Conservation (phyloP, 148 eudicot genomes). For the Talinum fruticosum region DNA sequence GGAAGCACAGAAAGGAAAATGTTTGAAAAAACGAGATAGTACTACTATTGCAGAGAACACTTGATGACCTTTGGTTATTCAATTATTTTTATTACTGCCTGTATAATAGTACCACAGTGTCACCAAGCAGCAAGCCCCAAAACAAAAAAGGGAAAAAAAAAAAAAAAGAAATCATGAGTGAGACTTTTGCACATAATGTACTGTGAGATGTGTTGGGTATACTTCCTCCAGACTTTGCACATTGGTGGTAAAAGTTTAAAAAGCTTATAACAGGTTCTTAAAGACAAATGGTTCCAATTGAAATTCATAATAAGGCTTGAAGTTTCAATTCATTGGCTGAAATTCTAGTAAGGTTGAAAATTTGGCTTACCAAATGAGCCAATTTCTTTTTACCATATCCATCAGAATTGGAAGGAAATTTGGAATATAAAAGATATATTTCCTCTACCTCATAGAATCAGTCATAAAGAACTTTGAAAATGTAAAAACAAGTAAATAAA, state of each 20-base stretch:
- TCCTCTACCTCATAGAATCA: neutral
- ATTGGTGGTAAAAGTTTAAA: too few relatives aligned
- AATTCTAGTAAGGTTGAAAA: neutral
- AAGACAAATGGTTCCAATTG: too few relatives aligned
- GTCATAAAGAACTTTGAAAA: neutral
- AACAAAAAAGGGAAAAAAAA: too few relatives aligned
- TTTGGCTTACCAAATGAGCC: neutral
- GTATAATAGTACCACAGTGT: neutral
- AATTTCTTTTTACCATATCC: neutral
- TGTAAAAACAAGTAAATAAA: too few relatives aligned
- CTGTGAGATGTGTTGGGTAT: too few relatives aligned
- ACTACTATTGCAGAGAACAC: neutral
- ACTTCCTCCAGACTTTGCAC: too few relatives aligned
- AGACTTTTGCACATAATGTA: too few relatives aligned
- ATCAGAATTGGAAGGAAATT: neutral
- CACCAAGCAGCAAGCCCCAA: too few relatives aligned
- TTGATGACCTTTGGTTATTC: neutral
- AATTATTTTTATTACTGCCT: neutral
- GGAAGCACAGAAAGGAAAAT: neutral
- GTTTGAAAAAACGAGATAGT: constrained; percentile 1
- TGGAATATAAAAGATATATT: too few relatives aligned
- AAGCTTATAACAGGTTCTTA: too few relatives aligned
- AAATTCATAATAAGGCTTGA: too few relatives aligned
- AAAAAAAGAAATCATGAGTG: too few relatives aligned
- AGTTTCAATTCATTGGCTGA: neutral